Percentiles rank a stretch among this genome's conserved stretches.
These are phyloP conservation scores for Cokeromyces recurvatus DNA, from an alignment of 371 early-diverging fungal species.

Conservation along the genomic window DNA sequence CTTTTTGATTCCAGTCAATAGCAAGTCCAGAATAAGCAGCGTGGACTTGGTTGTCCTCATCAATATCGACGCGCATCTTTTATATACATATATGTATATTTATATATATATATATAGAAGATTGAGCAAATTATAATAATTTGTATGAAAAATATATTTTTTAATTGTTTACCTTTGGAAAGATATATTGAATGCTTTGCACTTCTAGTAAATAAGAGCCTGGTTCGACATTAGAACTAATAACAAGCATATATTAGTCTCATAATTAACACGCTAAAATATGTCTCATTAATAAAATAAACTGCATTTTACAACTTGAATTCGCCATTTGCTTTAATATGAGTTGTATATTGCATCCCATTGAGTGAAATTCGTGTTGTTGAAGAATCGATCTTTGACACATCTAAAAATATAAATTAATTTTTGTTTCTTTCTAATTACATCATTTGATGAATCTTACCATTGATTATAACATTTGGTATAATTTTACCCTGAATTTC, in stretches of 20 bases:
- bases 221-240: conserved; percentile 23
- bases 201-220: conserved; percentile 46
- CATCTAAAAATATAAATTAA: conserved; percentile 3
- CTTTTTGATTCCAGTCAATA: conserved; percentile 32
- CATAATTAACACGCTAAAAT: no score
- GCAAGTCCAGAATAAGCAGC: conserved; percentile 36
- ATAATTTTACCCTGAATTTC: conserved; percentile 17
- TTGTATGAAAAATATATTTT: neutral
- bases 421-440: neutral
- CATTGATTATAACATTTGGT: conserved; percentile 15
- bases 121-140: neutral
- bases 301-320: conserved; percentile 14
- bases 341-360: conserved; percentile 6
- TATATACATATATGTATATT: no score
- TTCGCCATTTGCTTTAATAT: conserved; percentile 11
- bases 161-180: conserved; percentile 29
- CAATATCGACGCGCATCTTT: conserved; percentile 44
- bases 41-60: conserved; percentile 19
- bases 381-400: conserved; percentile 11
- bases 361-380: conserved; percentile 10
- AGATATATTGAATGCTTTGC: conserved; percentile 39
- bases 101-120: no score
- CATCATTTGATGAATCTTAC: conserved; percentile 2
- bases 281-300: neutral
- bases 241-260: neutral